phyloP scores from a whole-genome alignment of 2,329 filamentous ascomycete species.

The Madurella fahalii region DNA sequence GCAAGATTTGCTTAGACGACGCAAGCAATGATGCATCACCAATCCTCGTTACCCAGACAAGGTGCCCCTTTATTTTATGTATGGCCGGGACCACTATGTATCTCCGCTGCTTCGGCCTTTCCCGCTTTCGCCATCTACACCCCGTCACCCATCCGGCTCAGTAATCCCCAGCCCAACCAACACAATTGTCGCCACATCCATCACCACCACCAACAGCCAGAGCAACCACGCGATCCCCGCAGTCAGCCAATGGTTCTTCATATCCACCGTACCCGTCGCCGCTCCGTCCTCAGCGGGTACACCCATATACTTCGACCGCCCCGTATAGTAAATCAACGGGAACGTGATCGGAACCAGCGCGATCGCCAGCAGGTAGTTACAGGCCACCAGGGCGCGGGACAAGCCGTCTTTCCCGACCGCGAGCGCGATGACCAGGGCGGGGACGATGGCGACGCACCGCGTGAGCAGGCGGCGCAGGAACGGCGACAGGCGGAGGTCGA shows the following conservation, averaged over 20 bases:
- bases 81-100: no score
- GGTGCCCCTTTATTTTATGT: no score
- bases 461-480: constrained; percentile 30
- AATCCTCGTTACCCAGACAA: no score
- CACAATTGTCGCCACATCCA: constrained; percentile 26
- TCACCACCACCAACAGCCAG: constrained; percentile 24
- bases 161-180: constrained; percentile 23
- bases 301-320: constrained; percentile 28
- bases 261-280: constrained; percentile 13
- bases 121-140: not conserved
- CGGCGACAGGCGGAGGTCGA: constrained; percentile 27
- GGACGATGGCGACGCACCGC: constrained; percentile 30
- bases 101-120: no score
- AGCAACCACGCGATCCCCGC: constrained; percentile 21
- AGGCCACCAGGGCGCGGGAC: constrained; percentile 21
- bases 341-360: constrained; percentile 30
- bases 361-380: constrained; percentile 25
- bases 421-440: constrained; percentile 29
- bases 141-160: constrained; percentile 16
- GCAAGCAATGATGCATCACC: no score
- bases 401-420: constrained; percentile 30
- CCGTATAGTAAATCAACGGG: constrained; percentile 30
- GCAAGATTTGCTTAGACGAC: no score
- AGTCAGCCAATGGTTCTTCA: constrained; percentile 20
- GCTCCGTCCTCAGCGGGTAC: constrained; percentile 18